phyloP scores from a whole-genome alignment of 2,329 filamentous ascomycete genomes.

The Pestalotiopsis sp. region DNA sequence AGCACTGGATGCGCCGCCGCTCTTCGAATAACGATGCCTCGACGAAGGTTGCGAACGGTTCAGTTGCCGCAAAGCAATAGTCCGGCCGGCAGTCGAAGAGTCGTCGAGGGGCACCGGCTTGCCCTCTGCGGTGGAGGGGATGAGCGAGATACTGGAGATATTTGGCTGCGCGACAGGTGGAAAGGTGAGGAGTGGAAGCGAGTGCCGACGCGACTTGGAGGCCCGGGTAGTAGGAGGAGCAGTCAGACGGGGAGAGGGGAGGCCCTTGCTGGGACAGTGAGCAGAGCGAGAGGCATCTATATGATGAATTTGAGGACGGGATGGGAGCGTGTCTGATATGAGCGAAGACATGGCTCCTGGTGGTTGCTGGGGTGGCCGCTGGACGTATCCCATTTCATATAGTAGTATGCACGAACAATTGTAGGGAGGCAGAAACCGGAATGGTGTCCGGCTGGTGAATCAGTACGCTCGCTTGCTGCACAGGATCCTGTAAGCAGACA shows the following conservation, averaged over 20 bases:
- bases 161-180: slow-evolving; percentile 50
- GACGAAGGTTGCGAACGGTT: slow-evolving; percentile 57
- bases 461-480: slow-evolving; percentile 6
- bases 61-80: slow-evolving; percentile 61
- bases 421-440: slow-evolving; percentile 12
- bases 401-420: slow-evolving; percentile 16
- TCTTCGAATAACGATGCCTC: slow-evolving; percentile 58
- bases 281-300: slow-evolving; percentile 16
- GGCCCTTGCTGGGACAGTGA: slow-evolving; percentile 12
- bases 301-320: slow-evolving; percentile 6
- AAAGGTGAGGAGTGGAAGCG: slow-evolving; percentile 48
- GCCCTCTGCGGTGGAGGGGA: slow-evolving; percentile 57
- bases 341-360: slow-evolving; percentile 8
- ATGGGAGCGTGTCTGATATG: slow-evolving; percentile 14
- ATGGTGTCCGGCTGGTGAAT: neutral
- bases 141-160: slow-evolving; percentile 53
- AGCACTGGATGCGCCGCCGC: slow-evolving; percentile 54
- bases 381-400: slow-evolving; percentile 18
- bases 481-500: slow-evolving; percentile 2
- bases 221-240: slow-evolving; percentile 18
- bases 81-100: slow-evolving; percentile 56
- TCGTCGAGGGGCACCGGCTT: slow-evolving; percentile 58
- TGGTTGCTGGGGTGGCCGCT: slow-evolving; percentile 14
- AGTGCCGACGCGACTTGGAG: slow-evolving; percentile 32
- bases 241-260: slow-evolving; percentile 5